Evolutionary conservation across 2,329 filamentous ascomycete genomes (phyloP), one percentile per base, ranked within the genome.

Genomic region (Colletotrichum lini): DNA sequence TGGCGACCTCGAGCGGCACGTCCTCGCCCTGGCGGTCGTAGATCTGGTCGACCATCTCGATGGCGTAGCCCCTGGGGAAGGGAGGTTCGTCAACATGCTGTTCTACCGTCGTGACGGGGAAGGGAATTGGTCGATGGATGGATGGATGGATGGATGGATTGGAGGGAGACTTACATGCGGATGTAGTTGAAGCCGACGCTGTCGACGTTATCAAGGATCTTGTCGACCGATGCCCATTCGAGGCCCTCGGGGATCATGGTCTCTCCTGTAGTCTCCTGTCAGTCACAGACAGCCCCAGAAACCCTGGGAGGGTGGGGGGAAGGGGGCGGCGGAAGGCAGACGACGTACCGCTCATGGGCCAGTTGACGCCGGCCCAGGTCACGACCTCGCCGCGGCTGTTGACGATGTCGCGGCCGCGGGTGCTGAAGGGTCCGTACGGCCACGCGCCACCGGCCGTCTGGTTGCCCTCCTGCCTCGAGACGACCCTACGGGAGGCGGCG

Each of bases 201-300:
- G 69, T 86, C 87, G 73, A 88, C 82, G 77, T 84, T 83, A 13
- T 83, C 78, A 1, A 88, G 83, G 40, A 89, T 85, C 13, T 78
- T 79, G 45, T 80, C 79, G 35, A 89, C 80, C 0, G 87, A 88
- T 50, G 84, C 82, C 78, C 88, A 87, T 74, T 88, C 86, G 7
- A 89, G 79, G 8, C 87, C 87, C 75, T 89, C 87, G 0, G 87
- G 87, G 3, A 89, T 82, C 87, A 89, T 89, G n/a, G 85, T 82
- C 42, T 89, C 87, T 64, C 84, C 85, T 23, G 87, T 85, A 1
- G 88, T 5, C 86, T 80, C 72, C 6, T 87, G 84, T 79, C 86
- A 85, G 80, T 89, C 84, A 50, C 90, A 82, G 59, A 9, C 5
- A 30, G 30, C 26, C 88, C 88, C 76, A 91, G 88, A 44, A 88